Base-by-base conservation (phyloP, 441 rosid genomes). In the Manihot esculenta region DNA sequence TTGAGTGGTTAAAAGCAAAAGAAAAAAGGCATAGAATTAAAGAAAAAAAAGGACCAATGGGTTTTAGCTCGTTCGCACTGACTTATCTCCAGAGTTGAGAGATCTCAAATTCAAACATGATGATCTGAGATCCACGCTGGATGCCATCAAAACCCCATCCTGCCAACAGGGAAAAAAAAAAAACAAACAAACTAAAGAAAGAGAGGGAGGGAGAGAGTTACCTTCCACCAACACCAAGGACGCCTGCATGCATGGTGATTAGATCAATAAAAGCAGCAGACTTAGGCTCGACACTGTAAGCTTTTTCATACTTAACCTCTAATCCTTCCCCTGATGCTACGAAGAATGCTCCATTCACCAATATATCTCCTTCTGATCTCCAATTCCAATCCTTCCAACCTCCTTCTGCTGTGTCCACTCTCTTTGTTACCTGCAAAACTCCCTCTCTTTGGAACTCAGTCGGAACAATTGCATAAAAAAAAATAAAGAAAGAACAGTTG, bases 151-250 rank as follows among this genome's bases (percentile, higher is more conserved):
- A n/a, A n/a, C n/a, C n/a, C n/a, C n/a, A n/a, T n/a, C n/a, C n/a
- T n/a, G n/a, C n/a, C n/a, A n/a, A n/a, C n/a, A n/a, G n/a, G n/a
- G n/a, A n/a, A n/a, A n/a, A n/a, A n/a, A n/a, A n/a, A n/a, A n/a
- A n/a, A n/a, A n/a, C n/a, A n/a, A n/a, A n/a, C n/a, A n/a, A n/a
- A n/a, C n/a, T n/a, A 60, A 50, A 50, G 62, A 35, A 18, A 54
- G 2, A 38, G 42, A 38, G 42, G 7, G 42, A 38, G 42, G 7
- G 42, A 38, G 42, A 38, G 42, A 7, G n/a, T 23, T 72, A 93
- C 98, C 98, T 86, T 84, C 98, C 97, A 10, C 98, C 98, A 45
- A 91, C 96, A 20, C 98, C 98, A 3, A 90, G 97, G 24, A 76
- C 96, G 5, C 98, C 98, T 3, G 96, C 73, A 74, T 94, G 97